Evolutionary conservation across 2,329 filamentous ascomycete genomes (phyloP).

Genomic region (Ceratocystis variospora): DNA sequence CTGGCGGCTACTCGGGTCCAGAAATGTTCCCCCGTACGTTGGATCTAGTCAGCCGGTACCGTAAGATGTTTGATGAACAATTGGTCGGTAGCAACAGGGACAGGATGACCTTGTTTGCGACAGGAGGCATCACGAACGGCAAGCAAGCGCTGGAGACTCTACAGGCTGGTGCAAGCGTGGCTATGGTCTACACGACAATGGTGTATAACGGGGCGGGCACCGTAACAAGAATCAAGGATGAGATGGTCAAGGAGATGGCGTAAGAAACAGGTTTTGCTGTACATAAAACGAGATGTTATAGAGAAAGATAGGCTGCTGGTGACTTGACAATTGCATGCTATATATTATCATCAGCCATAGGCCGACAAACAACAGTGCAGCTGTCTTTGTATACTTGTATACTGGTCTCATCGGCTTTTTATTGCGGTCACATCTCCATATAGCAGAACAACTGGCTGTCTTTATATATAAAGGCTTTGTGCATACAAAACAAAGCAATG

Average conservation of each 20-base stretch:
- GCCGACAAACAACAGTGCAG: background rate
- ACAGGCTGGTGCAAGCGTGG: constrained; percentile 78
- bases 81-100: constrained; percentile 26
- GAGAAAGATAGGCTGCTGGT: background rate
- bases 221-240: constrained; percentile 49
- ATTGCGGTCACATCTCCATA: too few relatives aligned
- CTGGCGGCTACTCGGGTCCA: constrained; percentile 82
- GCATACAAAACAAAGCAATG: background rate
- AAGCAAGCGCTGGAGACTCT: constrained; percentile 68
- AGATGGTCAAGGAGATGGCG: constrained; percentile 38
- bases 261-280: constrained; percentile 15
- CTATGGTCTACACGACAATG: constrained; percentile 76
- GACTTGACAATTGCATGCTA: background rate
- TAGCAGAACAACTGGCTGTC: too few relatives aligned
- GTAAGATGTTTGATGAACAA: constrained; percentile 47
- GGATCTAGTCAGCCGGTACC: constrained; percentile 65
- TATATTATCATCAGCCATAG: background rate
- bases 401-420: too few relatives aligned
- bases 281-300: background rate
- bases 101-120: constrained; percentile 79
- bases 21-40: constrained; percentile 73
- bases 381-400: too few relatives aligned
- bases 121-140: constrained; percentile 82
- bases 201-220: constrained; percentile 52
- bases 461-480: too few relatives aligned